phyloP scores from a whole-genome alignment of 306 rosid genomes.

The Cucurbita moschata region DNA sequence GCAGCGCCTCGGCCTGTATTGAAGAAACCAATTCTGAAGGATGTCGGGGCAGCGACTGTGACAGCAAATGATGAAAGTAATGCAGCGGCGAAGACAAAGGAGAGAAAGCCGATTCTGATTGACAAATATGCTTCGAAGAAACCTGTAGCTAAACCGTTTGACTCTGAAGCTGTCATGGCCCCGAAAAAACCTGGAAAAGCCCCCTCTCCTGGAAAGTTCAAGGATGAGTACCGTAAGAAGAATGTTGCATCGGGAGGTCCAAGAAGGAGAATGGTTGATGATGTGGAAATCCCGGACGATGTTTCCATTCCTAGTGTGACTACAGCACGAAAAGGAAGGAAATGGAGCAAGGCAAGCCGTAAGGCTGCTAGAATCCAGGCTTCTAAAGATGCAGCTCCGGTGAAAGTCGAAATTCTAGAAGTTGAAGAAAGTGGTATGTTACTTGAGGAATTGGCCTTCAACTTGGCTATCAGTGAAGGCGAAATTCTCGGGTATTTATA shows the following conservation, averaged over 20 bases:
- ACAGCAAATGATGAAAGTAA: slow-evolving; percentile 15
- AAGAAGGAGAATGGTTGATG: slow-evolving; percentile 40
- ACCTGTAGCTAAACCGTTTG: slow-evolving; percentile 45
- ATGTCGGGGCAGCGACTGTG: slow-evolving; percentile 44
- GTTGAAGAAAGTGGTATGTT: slow-evolving; percentile 69
- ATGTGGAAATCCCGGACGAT: slow-evolving; percentile 40
- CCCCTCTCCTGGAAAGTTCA: slow-evolving; percentile 53
- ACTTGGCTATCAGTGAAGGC: slow-evolving; percentile 63
- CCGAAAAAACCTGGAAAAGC: slow-evolving; percentile 70
- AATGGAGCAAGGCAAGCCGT: slow-evolving; percentile 96
- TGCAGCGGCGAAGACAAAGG: slow-evolving; percentile 27
- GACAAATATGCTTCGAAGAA: slow-evolving; percentile 85
- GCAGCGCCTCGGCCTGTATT: slow-evolving; percentile 32
- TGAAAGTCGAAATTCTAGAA: slow-evolving; percentile 90
- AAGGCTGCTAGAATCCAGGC: slow-evolving; percentile 94
- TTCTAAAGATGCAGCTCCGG: slow-evolving; percentile 95
- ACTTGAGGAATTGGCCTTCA: slow-evolving; percentile 70
- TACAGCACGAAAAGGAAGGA: slow-evolving; percentile 71
- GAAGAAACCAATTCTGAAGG: slow-evolving; percentile 70
- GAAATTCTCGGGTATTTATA: slow-evolving; percentile 83
- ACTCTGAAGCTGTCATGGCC: slow-evolving; percentile 57
- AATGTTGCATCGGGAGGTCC: slow-evolving; percentile 40
- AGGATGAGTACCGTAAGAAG: slow-evolving; percentile 59
- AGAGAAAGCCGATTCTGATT: slow-evolving; percentile 73
- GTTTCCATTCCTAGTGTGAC: slow-evolving; percentile 58